Evolutionary conservation across 1,139 yeast species (phyloP).

Genomic region (Blastobotrys petasosporus): DNA sequence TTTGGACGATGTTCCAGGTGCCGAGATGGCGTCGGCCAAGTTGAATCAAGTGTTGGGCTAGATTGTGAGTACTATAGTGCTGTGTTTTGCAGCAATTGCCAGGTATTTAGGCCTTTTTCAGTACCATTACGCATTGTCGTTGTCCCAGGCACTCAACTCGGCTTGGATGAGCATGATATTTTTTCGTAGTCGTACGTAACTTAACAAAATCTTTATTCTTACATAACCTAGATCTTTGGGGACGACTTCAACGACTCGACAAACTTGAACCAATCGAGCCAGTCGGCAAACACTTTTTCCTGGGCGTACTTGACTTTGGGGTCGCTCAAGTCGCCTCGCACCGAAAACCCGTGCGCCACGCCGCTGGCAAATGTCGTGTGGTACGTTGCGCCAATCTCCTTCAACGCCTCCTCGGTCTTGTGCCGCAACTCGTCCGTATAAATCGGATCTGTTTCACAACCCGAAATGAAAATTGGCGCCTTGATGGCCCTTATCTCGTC

Average conservation of each 20-base stretch:
- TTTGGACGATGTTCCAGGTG: constrained; percentile 3
- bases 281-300: constrained; percentile 61
- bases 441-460: constrained; percentile 60
- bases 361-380: constrained; percentile 57
- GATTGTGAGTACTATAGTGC: no score
- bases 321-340: constrained; percentile 59
- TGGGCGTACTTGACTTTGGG: constrained; percentile 59
- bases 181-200: no score
- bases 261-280: constrained; percentile 44
- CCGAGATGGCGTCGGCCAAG: constrained; percentile 3
- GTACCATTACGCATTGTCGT: no score
- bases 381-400: constrained; percentile 45
- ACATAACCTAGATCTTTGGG: no score
- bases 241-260: not conserved
- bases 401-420: constrained; percentile 54
- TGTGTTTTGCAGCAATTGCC: no score
- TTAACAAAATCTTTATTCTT: no score
- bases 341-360: constrained; percentile 67
- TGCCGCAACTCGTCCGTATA: constrained; percentile 60
- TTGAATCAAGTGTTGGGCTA: not conserved
- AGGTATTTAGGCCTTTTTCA: no score
- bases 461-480: constrained; percentile 61
- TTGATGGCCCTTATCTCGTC: constrained; percentile 56
- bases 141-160: no score
- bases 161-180: no score